Evolutionary conservation across 768 basidiomycete genomes (phyloP).

Genomic region (Leucosporidium scottii): DNA sequence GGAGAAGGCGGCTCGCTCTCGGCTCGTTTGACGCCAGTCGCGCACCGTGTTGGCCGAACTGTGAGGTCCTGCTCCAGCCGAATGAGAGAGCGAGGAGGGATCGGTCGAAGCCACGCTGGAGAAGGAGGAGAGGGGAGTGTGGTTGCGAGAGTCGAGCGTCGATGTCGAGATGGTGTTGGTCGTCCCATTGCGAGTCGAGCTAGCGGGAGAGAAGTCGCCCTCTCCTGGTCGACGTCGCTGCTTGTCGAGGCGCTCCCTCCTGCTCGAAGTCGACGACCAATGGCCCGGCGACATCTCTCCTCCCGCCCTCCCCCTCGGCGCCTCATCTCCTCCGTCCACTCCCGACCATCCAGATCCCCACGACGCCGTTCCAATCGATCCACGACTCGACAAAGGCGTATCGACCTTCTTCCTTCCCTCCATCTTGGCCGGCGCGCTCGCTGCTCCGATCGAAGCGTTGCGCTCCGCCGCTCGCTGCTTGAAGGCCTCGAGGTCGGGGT

Average conservation of each 20-base stretch:
- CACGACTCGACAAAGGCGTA: conserved; percentile 27
- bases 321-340: conserved; percentile 5
- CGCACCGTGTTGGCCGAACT: conserved; percentile 16
- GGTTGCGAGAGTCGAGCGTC: conserved; percentile 18
- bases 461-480: conserved; percentile 32
- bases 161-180: conserved; percentile 3
- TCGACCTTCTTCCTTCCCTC: conserved; percentile 20
- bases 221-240: not conserved
- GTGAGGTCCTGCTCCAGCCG: not conserved
- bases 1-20: not conserved
- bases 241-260: conserved; percentile 31
- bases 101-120: conserved; percentile 19
- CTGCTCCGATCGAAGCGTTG: conserved; percentile 30
- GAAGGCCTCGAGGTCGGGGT: conserved; percentile 37
- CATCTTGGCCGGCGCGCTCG: conserved; percentile 37
- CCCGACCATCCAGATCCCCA: conserved; percentile 21
- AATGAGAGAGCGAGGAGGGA: not conserved
- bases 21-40: conserved; percentile 13
- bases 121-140: conserved; percentile 26
- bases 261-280: conserved; percentile 31
- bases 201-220: conserved; percentile 25
- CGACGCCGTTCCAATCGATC: conserved; percentile 29
- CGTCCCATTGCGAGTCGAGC: conserved; percentile 12
- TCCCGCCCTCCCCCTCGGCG: not conserved
- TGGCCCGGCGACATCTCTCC: conserved; percentile 21